Evolutionary conservation across 164 flowering plant genomes (phyloP), one percentile per base, ranked within the genome.

Genomic region (Tetrastigma voinierianum): DNA sequence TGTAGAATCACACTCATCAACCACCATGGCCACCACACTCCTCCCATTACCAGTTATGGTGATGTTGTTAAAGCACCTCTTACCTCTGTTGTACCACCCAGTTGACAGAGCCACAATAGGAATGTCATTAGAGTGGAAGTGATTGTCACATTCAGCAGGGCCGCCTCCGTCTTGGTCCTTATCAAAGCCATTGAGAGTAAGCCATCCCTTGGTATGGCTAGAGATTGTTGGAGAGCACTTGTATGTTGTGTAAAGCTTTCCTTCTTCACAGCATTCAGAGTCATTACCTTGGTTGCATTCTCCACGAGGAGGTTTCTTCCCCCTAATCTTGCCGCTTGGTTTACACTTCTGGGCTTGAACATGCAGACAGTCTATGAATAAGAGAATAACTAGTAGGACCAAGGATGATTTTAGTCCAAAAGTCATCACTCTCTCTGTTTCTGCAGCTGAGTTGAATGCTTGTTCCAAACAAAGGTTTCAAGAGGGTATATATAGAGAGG

Each of bases 61-160:
- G 16, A 73, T 54, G 13, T 65, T 20, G 15, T 60, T 60, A 0
- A 24, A 44, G 46, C 72, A 73, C 40, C 76, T 49, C 10, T 6
- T 15, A 19, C 72, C 60, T 0, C 52, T 24, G 11, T 51, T 59
- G 52, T 44, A 73, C 72, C 76, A 73, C 2, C 76, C 76, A 2
- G 76, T 73, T 2, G 72, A 69, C 12, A 73, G 72, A 1, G 76
- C 72, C 52, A 68, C 71, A 13, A 72, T 51, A 2, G 59, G 59
- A 3, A 17, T n/a, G 40, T 32, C 40, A 32, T 32, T 32, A 32
- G 40, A 32, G 40, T 32, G 40, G 40, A 3, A 32, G 4, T 4
- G 40, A 7, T 32, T 32, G 62, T 59, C 62, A 44, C 62, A 40
- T 46, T 59, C 62, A 6, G 46, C 40, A 9, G 62, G 62, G 16